Evolutionary conservation across 495 filamentous ascomycete species (phyloP).

Genomic region (Elaphomyces granulatus): DNA sequence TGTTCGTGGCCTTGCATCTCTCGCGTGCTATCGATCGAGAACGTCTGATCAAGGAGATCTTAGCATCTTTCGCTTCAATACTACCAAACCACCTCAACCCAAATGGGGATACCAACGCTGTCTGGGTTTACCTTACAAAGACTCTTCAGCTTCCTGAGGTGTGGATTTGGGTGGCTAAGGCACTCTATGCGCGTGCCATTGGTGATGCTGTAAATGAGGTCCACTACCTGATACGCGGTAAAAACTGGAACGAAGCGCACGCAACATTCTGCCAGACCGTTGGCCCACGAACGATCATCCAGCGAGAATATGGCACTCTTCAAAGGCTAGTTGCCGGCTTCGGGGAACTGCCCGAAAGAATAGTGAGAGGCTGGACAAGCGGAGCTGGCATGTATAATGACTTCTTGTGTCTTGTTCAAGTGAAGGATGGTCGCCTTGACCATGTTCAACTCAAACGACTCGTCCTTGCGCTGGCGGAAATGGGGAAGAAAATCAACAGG

Average conservation of each 20-base stretch:
- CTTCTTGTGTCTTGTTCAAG: conserved; percentile 47
- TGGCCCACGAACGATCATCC: conserved; percentile 65
- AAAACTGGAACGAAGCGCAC: conserved; percentile 68
- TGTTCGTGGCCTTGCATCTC: conserved; percentile 69
- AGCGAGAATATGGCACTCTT: conserved; percentile 53
- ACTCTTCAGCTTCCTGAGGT: conserved; percentile 50
- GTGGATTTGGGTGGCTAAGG: conserved; percentile 84
- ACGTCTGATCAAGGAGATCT: conserved; percentile 50
- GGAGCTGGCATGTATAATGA: conserved; percentile 75
- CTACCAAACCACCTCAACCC: conserved; percentile 42
- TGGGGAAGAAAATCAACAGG: conserved; percentile 40
- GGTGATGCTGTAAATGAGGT: conserved; percentile 53
- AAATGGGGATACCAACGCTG: conserved; percentile 28
- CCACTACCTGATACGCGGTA: conserved; percentile 58
- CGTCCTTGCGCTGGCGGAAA: conserved; percentile 45
- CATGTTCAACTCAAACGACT: conserved; percentile 40
- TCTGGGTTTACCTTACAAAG: conserved; percentile 42
- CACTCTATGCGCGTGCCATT: conserved; percentile 57
- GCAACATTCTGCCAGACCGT: conserved; percentile 62
- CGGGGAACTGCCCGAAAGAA: conserved; percentile 32
- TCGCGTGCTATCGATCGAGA: conserved; percentile 46
- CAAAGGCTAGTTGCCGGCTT: conserved; percentile 53
- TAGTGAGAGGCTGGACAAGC: conserved; percentile 48
- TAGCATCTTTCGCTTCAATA: conserved; percentile 39
- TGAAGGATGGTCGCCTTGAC: conserved; percentile 22